Evolutionary conservation across 805 yeast species (phyloP).

Genomic region (Nakazawaea peltata): DNA sequence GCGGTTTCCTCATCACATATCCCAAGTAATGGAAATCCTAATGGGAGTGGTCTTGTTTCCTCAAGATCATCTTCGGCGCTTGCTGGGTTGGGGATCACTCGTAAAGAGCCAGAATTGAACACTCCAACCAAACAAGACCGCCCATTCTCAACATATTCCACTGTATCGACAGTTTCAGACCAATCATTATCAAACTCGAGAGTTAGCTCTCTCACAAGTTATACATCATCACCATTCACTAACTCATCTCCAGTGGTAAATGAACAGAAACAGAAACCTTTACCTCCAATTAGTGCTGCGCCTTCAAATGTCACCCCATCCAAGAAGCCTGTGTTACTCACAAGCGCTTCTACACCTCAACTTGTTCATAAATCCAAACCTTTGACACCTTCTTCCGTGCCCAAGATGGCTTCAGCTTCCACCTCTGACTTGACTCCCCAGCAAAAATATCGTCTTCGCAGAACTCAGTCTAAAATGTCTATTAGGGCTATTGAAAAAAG

Average conservation of each 20-base stretch:
- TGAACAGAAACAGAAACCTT: too few relatives aligned
- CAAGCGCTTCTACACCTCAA: too few relatives aligned
- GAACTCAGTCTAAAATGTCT: slow-evolving; percentile 22
- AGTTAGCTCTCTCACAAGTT: slow-evolving; percentile 9
- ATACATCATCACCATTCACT: slow-evolving; percentile 4
- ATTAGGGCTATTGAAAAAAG: slow-evolving; percentile 27
- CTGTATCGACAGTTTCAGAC: slow-evolving; percentile 5
- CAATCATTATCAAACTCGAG: slow-evolving; percentile 7
- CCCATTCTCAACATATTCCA: slow-evolving; percentile 3
- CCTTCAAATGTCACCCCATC: not conserved
- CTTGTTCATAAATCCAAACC: too few relatives aligned
- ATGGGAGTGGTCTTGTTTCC: slow-evolving; percentile 1
- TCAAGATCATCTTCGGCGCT: slow-evolving; percentile 5
- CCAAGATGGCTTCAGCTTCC: not conserved
- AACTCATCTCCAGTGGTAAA: slow-evolving; percentile 3
- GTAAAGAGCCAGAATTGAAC: too few relatives aligned
- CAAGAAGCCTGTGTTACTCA: not conserved
- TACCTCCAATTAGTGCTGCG: too few relatives aligned
- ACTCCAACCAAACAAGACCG: too few relatives aligned
- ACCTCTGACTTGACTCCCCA: slow-evolving; percentile 29
- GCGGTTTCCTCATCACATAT: too few relatives aligned
- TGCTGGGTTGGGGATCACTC: slow-evolving; percentile 19
- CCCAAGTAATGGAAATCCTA: too few relatives aligned
- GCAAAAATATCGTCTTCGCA: slow-evolving; percentile 30
- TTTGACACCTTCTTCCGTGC: not conserved